Conservation (phyloP, 306 rosid species). For the Rosa multiflora region DNA sequence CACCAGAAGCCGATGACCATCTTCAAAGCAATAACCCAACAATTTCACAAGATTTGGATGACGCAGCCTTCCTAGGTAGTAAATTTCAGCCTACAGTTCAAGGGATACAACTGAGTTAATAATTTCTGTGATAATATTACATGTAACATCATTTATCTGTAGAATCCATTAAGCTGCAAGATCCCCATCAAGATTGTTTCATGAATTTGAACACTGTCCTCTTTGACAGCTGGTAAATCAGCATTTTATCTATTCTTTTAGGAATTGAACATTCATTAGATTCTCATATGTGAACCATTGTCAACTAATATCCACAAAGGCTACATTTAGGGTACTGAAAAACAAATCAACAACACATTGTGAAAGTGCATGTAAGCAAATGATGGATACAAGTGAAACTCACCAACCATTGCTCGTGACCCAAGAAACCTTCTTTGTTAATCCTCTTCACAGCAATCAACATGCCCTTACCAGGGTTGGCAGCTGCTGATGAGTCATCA, state of each 20-base stretch:
- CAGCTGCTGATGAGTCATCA: constrained; percentile 69
- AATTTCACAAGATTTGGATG: constrained; percentile 88
- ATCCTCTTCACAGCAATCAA: constrained; percentile 91
- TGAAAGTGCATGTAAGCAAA: not conserved
- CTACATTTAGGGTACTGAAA: not conserved
- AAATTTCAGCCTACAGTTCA: constrained; percentile 70
- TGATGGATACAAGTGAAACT: constrained; percentile 35
- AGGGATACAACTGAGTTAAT: constrained; percentile 25
- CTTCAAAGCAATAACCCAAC: constrained; percentile 89
- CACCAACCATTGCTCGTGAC: constrained; percentile 98
- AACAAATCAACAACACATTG: not conserved
- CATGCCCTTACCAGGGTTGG: constrained; percentile 74
- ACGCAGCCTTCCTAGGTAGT: constrained; percentile 78
- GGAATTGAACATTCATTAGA: not conserved
- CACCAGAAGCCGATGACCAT: constrained; percentile 82
- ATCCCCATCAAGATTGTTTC: not conserved
- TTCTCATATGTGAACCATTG: not conserved
- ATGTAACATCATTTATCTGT: constrained; percentile 18
- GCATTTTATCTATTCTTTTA: not conserved
- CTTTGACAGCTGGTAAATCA: not conserved
- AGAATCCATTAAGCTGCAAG: constrained; percentile 9
- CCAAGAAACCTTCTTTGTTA: constrained; percentile 84
- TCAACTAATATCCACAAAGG: not conserved
- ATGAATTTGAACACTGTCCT: not conserved
- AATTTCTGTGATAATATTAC: constrained; percentile 14